phyloP scores from a whole-genome alignment of 2,329 filamentous ascomycete genomes.

The Colletotrichum endophyticum region DNA sequence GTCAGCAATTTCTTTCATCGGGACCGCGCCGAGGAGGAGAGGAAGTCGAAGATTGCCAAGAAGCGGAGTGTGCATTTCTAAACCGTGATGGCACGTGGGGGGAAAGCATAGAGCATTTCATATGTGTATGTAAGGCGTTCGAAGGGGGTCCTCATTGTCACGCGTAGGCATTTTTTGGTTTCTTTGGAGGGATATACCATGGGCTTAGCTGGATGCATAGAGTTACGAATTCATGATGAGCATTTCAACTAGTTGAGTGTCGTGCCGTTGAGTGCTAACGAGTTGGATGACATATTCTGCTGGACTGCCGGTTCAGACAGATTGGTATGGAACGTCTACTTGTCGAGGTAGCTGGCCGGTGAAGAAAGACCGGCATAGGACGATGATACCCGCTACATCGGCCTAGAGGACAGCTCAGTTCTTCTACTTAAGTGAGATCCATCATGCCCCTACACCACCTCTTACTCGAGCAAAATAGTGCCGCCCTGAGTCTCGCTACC shows the following conservation, averaged over 20 bases:
- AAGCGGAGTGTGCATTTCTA: constrained; percentile 54
- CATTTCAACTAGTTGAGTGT: neutral
- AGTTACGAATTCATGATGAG: neutral
- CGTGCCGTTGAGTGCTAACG: too few species aligned
- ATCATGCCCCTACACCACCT: neutral
- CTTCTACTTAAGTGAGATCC: neutral
- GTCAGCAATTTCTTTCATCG: constrained; percentile 49
- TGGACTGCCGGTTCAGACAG: too few species aligned
- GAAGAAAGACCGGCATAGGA: neutral
- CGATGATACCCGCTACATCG: neutral
- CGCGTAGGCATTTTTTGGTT: neutral
- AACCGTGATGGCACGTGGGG: neutral
- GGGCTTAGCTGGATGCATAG: neutral
- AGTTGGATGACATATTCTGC: neutral
- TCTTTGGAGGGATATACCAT: neutral
- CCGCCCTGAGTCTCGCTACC: too few species aligned
- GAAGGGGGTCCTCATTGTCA: neutral
- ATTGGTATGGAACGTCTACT: neutral
- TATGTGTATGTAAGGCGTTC: neutral
- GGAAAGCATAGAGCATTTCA: neutral
- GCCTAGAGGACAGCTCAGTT: neutral
- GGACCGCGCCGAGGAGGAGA: constrained; percentile 40
- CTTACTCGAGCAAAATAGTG: neutral
- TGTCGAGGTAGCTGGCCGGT: neutral
- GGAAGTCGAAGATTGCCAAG: constrained; percentile 46